phyloP scores from a whole-genome alignment of 768 basidiomycete genomes.

The Crepidotus variabilis region DNA sequence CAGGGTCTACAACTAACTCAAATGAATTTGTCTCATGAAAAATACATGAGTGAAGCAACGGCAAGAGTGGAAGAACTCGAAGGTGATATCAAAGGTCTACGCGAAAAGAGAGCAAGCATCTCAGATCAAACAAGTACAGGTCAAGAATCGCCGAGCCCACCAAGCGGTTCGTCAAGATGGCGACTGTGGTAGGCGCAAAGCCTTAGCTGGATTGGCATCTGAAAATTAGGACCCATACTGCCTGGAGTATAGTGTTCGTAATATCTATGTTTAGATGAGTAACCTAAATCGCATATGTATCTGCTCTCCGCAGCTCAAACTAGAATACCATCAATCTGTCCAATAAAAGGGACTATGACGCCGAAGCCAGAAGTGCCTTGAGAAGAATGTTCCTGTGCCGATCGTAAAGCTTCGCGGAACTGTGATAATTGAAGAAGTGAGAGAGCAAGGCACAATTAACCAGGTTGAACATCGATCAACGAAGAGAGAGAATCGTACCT shows the following conservation, averaged over 20 bases:
- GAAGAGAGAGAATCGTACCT: constrained; percentile 44
- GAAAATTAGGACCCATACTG: background rate
- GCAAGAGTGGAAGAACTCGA: constrained; percentile 53
- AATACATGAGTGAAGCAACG: constrained; percentile 60
- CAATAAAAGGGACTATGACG: constrained; percentile 8
- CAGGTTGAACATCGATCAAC: background rate
- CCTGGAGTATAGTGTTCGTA: background rate
- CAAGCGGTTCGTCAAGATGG: background rate
- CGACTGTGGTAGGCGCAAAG: background rate
- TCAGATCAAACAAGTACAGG: constrained; percentile 2
- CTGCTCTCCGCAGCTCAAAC: no score
- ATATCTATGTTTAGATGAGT: background rate
- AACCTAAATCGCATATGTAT: no score
- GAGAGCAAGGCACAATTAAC: constrained; percentile 8
- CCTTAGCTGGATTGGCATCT: no score
- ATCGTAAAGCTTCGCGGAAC: constrained; percentile 73
- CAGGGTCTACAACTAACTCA: constrained; percentile 69
- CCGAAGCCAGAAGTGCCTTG: constrained; percentile 39
- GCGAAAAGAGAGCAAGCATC: constrained; percentile 22
- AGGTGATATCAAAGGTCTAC: constrained; percentile 47
- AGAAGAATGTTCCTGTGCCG: constrained; percentile 60
- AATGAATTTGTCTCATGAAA: constrained; percentile 64
- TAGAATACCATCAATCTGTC: background rate
- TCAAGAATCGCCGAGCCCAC: background rate
- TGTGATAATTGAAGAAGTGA: constrained; percentile 24